Evolutionary conservation across 2,329 filamentous ascomycete genomes (phyloP).

Genomic region (Phoma sp.): DNA sequence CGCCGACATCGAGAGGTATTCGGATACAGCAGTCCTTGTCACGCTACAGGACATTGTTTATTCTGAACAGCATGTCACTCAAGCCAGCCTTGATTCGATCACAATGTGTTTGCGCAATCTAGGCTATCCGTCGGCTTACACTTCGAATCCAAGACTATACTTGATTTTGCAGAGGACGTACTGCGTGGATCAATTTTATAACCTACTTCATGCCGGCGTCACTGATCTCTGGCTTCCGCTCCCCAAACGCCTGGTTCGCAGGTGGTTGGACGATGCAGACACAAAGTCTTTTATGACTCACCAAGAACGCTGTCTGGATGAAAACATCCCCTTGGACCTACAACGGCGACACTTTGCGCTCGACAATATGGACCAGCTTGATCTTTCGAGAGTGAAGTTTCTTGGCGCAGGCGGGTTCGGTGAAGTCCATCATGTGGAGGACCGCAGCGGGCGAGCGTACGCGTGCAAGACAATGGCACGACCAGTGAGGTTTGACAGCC

Average conservation of each 20-base stretch:
- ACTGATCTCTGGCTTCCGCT: conserved; percentile 6
- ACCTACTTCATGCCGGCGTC: neutral
- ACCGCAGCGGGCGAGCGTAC: neutral
- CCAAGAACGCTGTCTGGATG: neutral
- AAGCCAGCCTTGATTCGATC: no score
- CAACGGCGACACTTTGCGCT: neutral
- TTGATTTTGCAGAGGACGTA: no score
- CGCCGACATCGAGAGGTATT: no score
- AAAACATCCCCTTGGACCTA: neutral
- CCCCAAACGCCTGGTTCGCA: neutral
- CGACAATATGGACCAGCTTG: neutral
- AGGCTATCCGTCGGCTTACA: no score
- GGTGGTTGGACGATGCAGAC: neutral
- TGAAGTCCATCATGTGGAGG: neutral
- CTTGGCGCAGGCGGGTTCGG: conserved; percentile 10
- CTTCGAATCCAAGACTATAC: no score
- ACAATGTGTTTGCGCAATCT: no score
- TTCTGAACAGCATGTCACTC: no score
- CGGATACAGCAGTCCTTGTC: no score
- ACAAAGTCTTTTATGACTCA: neutral
- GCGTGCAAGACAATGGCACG: conserved; percentile 6
- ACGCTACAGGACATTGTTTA: no score
- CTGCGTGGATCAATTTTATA: neutral
- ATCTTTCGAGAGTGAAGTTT: neutral
- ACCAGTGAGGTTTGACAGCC: neutral